A percentile compares a stretch with the other conserved stretches of the same genome.
These are phyloP conservation scores for Forsythia suspensa DNA, from an alignment of 257 asterid species.

Conservation along the genomic window DNA sequence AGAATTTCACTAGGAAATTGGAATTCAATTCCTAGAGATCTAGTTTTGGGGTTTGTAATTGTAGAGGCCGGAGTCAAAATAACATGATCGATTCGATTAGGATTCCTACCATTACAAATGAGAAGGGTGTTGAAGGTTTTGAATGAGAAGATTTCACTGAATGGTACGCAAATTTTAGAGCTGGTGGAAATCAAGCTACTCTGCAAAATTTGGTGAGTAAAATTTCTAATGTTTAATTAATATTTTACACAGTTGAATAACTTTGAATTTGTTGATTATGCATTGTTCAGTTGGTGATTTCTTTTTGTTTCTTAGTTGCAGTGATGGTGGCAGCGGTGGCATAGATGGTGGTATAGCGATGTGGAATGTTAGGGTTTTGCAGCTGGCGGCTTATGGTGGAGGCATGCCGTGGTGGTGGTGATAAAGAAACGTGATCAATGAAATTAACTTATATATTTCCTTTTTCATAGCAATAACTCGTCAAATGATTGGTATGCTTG, in stretches of 20 bases:
- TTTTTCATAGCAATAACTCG: no score
- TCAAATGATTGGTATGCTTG: no score
- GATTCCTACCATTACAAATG: slow-evolving; percentile 24
- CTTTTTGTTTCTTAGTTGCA: no score
- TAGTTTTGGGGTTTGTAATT: slow-evolving; percentile 18
- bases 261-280: not conserved
- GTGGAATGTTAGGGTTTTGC: no score
- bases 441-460: no score
- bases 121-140: slow-evolving; percentile 36
- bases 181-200: slow-evolving; percentile 46
- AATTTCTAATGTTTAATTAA: not conserved
- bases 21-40: slow-evolving; percentile 17
- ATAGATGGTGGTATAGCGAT: no score
- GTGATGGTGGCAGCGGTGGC: no score
- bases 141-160: slow-evolving; percentile 51
- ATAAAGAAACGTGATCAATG: no score
- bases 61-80: slow-evolving; percentile 13
- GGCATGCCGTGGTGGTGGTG: no score
- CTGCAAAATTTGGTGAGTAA: slow-evolving; percentile 58
- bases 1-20: slow-evolving; percentile 23
- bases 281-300: no score
- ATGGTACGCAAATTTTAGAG: slow-evolving; percentile 27
- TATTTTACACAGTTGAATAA: not conserved
- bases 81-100: slow-evolving; percentile 25
- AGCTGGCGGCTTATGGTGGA: no score